A percentile compares a stretch with the other conserved stretches of the same genome.
Evolutionary conservation across 768 basidiomycete genomes (phyloP).

Genomic region (Podaxis sp.): DNA sequence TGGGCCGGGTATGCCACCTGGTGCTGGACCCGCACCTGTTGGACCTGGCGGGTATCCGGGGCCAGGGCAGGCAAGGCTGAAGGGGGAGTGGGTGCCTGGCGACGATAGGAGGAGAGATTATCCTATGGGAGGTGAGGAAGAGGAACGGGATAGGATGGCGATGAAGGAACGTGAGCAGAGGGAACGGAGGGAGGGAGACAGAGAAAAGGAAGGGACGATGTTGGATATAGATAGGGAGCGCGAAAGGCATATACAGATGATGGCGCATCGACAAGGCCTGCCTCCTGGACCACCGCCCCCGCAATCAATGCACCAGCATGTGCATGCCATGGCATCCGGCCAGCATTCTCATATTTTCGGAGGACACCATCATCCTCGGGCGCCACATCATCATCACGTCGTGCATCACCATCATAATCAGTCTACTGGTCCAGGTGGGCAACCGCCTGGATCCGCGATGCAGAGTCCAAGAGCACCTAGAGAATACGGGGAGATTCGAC

Average conservation of each 20-base stretch:
- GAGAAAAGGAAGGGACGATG: slow-evolving; percentile 29
- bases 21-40: slow-evolving; percentile 21
- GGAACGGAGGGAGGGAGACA: slow-evolving; percentile 29
- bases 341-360: slow-evolving; percentile 33
- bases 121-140: slow-evolving; percentile 33
- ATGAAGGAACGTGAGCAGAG: slow-evolving; percentile 25
- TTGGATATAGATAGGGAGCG: slow-evolving; percentile 27
- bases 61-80: slow-evolving; percentile 27
- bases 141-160: slow-evolving; percentile 35
- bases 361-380: slow-evolving; percentile 47
- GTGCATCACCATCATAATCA: slow-evolving; percentile 39
- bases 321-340: slow-evolving; percentile 16
- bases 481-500: slow-evolving; percentile 34
- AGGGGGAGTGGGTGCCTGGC: slow-evolving; percentile 13
- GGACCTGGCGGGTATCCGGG: slow-evolving; percentile 38
- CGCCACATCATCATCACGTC: slow-evolving; percentile 52
- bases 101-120: slow-evolving; percentile 28
- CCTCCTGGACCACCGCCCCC: slow-evolving; percentile 24
- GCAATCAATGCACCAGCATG: slow-evolving; percentile 28
- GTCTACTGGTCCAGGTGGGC: slow-evolving; percentile 16
- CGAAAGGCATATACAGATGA: slow-evolving; percentile 16
- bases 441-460: slow-evolving; percentile 12
- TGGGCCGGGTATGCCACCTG: slow-evolving; percentile 13
- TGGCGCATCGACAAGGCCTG: slow-evolving; percentile 32
- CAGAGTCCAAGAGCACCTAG: slow-evolving; percentile 22